Evolutionary conservation across 441 rosid genomes (phyloP), one percentile per base, ranked within the genome.

Genomic region (Populus trichocarpa): DNA sequence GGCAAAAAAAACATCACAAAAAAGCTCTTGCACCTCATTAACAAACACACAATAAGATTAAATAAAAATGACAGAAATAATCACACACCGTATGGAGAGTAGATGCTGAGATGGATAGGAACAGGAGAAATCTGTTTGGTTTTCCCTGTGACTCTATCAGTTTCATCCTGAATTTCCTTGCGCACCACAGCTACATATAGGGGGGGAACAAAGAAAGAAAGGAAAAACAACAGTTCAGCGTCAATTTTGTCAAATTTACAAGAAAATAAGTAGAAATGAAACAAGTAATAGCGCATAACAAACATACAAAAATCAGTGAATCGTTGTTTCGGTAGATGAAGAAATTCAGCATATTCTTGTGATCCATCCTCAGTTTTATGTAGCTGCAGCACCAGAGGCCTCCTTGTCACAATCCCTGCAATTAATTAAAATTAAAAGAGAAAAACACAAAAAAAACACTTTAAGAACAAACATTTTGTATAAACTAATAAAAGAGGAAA

Each of bases 21-120:
- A 46, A 46, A 46, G 57, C 57, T 14, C 57, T 46, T 13, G 57
- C 57, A 3, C 57, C 57, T 4, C 57, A 46, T 14, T 46, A 46
- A 46, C 57, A 46, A 46, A 46, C 20, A 46, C 57, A 46, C 57
- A 46, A 1, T 46, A 46, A 70, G 2, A 6, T 25, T 28, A 22
- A 3, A 33, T 72, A 64, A 77, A 65, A 10, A 67, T 13, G 75
- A 16, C 28, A 72, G 20, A 2, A 61, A 28, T 11, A 72, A 73
- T 2, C 73, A 72, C 89, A 4, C 18, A 30, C 32, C 32, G 32
- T 30, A 3, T 30, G 32, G 32, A 30, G 32, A 30, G 32, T 30
- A 30, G 32, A 94, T 94, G 80, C 96, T 92, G 59, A 94, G 96
- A 77, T 94, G 98, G 73, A 94, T 94, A 16, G 98, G 98, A 81